These are phyloP conservation scores for Wolfiporia cocos DNA, from an alignment of 1,284 basidiomycete genomes.

Conservation along the genomic window DNA sequence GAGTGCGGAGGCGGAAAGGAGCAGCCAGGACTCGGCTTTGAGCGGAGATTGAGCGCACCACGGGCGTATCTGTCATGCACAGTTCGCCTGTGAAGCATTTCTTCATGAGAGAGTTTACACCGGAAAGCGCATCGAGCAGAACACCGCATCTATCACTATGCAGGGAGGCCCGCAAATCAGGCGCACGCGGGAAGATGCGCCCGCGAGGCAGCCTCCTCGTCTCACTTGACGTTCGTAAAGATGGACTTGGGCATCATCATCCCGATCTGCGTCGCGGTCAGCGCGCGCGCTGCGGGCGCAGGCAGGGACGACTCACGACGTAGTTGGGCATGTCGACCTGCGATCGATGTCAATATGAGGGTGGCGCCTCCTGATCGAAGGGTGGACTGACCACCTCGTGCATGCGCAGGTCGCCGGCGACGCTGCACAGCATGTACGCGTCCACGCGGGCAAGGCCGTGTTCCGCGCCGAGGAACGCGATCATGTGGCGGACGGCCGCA, in stretches of 20 bases:
- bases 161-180: too few relatives aligned
- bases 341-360: neutral
- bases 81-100: too few relatives aligned
- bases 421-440: slow-evolving; percentile 59
- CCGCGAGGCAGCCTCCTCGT: neutral
- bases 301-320: slow-evolving; percentile 33
- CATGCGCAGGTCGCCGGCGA: slow-evolving; percentile 51
- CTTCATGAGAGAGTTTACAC: too few relatives aligned
- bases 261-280: slow-evolving; percentile 30
- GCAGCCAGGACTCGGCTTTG: too few relatives aligned
- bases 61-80: too few relatives aligned
- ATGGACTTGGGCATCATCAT: slow-evolving; percentile 44
- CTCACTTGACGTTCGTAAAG: slow-evolving; percentile 11
- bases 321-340: slow-evolving; percentile 66
- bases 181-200: too few relatives aligned
- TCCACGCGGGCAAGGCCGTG: slow-evolving; percentile 35
- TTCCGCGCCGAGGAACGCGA: slow-evolving; percentile 39
- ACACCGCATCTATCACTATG: too few relatives aligned
- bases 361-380: neutral
- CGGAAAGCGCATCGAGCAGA: too few relatives aligned
- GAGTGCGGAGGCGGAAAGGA: too few relatives aligned
- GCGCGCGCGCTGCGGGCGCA: neutral
- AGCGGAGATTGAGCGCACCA: too few relatives aligned
- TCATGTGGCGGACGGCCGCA: slow-evolving; percentile 51
- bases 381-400: slow-evolving; percentile 52